Evolutionary conservation across 495 filamentous ascomycete species (phyloP).

Genomic region (Hypoxylon crocopeplum): DNA sequence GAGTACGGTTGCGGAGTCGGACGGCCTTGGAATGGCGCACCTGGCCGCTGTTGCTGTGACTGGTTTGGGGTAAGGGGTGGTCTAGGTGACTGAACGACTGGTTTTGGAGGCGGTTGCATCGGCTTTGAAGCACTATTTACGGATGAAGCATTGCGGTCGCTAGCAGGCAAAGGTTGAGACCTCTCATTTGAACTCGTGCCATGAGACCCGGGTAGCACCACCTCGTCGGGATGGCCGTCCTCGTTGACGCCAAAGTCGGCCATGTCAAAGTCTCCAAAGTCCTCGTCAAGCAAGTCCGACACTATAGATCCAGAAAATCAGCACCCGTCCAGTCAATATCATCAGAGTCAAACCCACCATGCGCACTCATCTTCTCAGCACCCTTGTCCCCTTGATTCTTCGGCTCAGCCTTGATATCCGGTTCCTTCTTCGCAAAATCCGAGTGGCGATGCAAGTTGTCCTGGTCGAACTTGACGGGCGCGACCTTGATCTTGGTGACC

Average conservation of each 20-base stretch:
- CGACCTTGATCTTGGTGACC: slow-evolving; percentile 80
- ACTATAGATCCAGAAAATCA: slow-evolving; percentile 43
- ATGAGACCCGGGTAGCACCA: slow-evolving; percentile 49
- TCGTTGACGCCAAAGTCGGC: slow-evolving; percentile 69
- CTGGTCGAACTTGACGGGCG: slow-evolving; percentile 71
- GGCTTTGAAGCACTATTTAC: slow-evolving; percentile 28
- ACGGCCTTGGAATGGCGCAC: slow-evolving; percentile 37
- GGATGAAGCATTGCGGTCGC: slow-evolving; percentile 39
- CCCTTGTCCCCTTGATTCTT: slow-evolving; percentile 46
- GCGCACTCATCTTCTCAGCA: slow-evolving; percentile 22
- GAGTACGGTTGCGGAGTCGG: slow-evolving; percentile 37
- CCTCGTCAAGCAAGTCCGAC: slow-evolving; percentile 33
- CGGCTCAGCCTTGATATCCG: slow-evolving; percentile 40
- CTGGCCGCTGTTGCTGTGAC: slow-evolving; percentile 39
- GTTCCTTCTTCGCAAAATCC: slow-evolving; percentile 73
- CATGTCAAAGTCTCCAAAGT: slow-evolving; percentile 67
- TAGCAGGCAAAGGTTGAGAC: slow-evolving; percentile 26
- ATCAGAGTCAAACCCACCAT: slow-evolving; percentile 39
- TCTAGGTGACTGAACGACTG: slow-evolving; percentile 37
- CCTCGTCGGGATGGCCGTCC: slow-evolving; percentile 70
- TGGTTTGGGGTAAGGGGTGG: slow-evolving; percentile 49
- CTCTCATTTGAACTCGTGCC: slow-evolving; percentile 33
- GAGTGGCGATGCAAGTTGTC: slow-evolving; percentile 81
- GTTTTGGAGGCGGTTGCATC: slow-evolving; percentile 48
- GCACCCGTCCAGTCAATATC: slow-evolving; percentile 41